Percentiles rank a stretch among this genome's conserved stretches.
These are phyloP conservation scores for Oidium heveae DNA, from an alignment of 2,329 filamentous ascomycete species.

Conservation along the genomic window DNA sequence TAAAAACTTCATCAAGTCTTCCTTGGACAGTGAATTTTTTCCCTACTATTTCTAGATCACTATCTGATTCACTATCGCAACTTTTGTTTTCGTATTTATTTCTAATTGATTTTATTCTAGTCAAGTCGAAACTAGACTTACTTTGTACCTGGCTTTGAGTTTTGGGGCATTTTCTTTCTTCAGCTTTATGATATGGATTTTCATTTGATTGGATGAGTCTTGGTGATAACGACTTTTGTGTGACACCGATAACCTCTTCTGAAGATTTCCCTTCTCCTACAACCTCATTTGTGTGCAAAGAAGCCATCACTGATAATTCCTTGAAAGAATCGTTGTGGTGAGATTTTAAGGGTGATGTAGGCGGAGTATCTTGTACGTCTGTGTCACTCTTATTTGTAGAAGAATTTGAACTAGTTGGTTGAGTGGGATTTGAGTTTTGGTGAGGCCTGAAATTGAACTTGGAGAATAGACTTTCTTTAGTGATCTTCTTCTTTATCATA, in stretches of 20 bases:
- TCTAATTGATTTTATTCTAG: neutral
- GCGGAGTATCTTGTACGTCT: conserved; percentile 1
- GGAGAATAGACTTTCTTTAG: conserved; percentile 58
- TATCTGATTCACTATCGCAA: conserved; percentile 21
- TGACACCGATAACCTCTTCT: neutral
- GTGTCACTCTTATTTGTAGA: neutral
- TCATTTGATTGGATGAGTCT: neutral
- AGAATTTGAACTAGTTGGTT: conserved; percentile 29
- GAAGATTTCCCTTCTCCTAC: neutral
- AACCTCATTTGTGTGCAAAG: neutral
- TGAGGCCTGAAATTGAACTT: conserved; percentile 47
- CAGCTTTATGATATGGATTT: neutral
- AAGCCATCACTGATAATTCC: neutral
- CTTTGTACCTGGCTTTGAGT: neutral
- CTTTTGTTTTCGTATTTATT: conserved; percentile 10
- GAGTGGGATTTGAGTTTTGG: conserved; percentile 13
- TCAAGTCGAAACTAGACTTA: neutral
- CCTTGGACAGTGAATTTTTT: conserved; percentile 17
- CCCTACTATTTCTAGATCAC: conserved; percentile 17
- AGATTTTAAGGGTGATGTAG: conserved; percentile 17
- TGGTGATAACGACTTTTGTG: neutral
- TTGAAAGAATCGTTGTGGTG: neutral
- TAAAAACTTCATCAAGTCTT: conserved; percentile 38
- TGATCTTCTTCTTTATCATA: conserved; percentile 75
- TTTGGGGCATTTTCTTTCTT: neutral